phyloP scores from a whole-genome alignment of 2,329 filamentous ascomycete genomes.

The Venturia effusa region DNA sequence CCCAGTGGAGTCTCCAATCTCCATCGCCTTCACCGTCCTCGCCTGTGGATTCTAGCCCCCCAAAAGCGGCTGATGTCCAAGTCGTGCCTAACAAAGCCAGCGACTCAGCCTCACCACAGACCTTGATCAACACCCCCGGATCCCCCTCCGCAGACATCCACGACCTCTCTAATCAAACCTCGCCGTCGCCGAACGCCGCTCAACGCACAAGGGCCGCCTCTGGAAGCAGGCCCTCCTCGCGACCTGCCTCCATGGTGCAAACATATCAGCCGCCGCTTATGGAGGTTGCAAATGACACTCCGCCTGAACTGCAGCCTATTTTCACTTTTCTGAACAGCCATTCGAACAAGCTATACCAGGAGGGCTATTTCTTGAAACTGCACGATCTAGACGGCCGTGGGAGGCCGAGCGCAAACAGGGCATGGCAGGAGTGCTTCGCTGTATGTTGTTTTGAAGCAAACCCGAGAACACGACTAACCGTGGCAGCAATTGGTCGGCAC shows the following conservation, averaged over 20 bases:
- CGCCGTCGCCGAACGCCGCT: constrained; percentile 19
- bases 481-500: constrained; percentile 86
- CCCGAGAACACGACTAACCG: background rate
- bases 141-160: constrained; percentile 23
- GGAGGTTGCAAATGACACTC: constrained; percentile 73
- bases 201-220: constrained; percentile 29
- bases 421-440: constrained; percentile 82
- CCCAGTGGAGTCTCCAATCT: background rate
- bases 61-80: background rate
- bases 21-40: background rate
- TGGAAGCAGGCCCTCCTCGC: constrained; percentile 44
- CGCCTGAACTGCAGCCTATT: constrained; percentile 87
- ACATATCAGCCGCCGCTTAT: constrained; percentile 77
- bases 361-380: constrained; percentile 94
- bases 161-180: constrained; percentile 11
- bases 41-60: background rate
- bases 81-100: background rate
- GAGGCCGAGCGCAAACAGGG: constrained; percentile 71
- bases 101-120: background rate
- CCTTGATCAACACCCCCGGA: constrained; percentile 14
- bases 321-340: constrained; percentile 93
- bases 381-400: constrained; percentile 87
- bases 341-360: constrained; percentile 91
- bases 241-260: constrained; percentile 78
- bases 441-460: background rate